Conservation (phyloP, 2,329 filamentous ascomycete species). For the Exutisphaerella laricina region DNA sequence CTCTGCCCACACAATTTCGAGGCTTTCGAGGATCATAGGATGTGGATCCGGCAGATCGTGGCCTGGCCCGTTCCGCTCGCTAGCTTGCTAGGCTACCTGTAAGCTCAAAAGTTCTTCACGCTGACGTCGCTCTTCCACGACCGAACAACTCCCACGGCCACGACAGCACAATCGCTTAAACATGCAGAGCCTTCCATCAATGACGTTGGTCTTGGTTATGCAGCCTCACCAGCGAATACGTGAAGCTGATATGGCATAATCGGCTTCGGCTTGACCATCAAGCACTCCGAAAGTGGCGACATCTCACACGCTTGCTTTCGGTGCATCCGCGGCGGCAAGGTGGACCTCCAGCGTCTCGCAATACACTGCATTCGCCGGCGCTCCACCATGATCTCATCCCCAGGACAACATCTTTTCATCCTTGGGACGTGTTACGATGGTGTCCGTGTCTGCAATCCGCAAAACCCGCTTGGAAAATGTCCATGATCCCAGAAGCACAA, state of each 20-base stretch:
- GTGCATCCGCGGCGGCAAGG: conserved; percentile 18
- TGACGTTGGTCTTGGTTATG: background rate
- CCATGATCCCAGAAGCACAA: conserved; percentile 13
- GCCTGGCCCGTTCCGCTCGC: too few relatives aligned
- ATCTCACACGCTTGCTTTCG: conserved; percentile 18
- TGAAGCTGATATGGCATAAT: background rate
- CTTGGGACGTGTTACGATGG: conserved; percentile 11
- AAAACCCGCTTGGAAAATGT: background rate
- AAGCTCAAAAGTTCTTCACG: too few relatives aligned
- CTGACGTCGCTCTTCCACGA: conserved; percentile 4
- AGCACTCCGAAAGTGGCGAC: conserved; percentile 10
- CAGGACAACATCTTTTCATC: conserved; percentile 9
- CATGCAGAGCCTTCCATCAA: background rate
- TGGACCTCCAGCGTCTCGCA: conserved; percentile 15
- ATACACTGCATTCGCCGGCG: conserved; percentile 5
- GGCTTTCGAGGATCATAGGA: too few relatives aligned
- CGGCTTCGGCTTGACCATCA: background rate
- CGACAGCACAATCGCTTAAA: conserved; percentile 1
- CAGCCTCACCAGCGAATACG: background rate
- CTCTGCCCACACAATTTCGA: too few relatives aligned
- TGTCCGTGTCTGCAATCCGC: conserved; percentile 8
- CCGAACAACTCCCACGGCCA: background rate
- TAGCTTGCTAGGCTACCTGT: too few relatives aligned
- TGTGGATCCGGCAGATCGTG: too few relatives aligned
- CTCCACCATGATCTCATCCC: conserved; percentile 21